Evolutionary conservation across 2,329 filamentous ascomycete genomes (phyloP).

Genomic region (Ophiostoma piceae): DNA sequence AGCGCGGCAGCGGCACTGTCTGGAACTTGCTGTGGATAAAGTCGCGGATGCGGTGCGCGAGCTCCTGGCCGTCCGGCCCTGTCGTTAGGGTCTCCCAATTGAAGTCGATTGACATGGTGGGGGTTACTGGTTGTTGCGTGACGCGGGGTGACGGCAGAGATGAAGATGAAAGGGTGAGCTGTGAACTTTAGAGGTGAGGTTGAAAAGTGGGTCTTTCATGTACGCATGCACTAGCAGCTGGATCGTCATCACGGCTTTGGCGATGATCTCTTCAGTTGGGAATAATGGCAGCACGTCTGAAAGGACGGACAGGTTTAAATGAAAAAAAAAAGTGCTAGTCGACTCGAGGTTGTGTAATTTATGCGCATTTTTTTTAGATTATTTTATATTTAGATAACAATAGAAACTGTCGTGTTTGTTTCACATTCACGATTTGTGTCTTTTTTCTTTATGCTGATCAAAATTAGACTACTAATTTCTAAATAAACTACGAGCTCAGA

Average conservation of each 20-base stretch:
- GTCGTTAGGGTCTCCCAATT: slow-evolving; percentile 91
- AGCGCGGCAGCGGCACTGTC: slow-evolving; percentile 80
- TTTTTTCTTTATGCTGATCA: no score
- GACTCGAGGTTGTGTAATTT: no score
- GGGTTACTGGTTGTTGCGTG: background rate
- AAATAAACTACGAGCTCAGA: no score
- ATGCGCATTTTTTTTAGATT: no score
- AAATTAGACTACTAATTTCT: no score
- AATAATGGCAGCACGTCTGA: background rate
- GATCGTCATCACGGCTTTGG: background rate
- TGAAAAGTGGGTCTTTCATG: background rate
- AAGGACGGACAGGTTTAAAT: no score
- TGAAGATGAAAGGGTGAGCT: background rate
- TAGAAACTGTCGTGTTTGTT: no score
- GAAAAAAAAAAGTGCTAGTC: no score
- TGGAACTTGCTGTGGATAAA: slow-evolving; percentile 98
- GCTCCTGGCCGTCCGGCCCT: slow-evolving; percentile 76
- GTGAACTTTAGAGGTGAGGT: background rate
- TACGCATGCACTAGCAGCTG: background rate
- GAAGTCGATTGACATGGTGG: slow-evolving; percentile 87
- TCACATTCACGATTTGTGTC: no score
- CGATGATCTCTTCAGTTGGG: background rate
- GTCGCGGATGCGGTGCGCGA: slow-evolving; percentile 79
- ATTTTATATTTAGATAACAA: no score
- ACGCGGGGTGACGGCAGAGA: background rate